Evolutionary conservation across 129 eudicot genomes (phyloP).

Genomic region (Dittrichia graveolens): DNA sequence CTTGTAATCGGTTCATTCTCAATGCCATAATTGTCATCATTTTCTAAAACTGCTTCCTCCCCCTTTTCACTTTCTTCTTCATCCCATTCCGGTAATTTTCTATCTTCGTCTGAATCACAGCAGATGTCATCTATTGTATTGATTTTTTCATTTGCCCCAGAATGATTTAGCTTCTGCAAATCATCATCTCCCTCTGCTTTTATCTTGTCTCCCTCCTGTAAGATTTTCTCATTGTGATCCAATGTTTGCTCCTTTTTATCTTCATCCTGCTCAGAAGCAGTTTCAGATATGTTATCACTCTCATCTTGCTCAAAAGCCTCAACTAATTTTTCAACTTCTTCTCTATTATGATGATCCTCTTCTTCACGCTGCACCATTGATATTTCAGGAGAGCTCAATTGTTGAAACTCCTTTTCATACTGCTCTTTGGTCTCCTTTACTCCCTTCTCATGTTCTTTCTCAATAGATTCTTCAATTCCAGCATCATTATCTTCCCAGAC

Average conservation of each 20-base stretch:
- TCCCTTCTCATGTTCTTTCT: constrained; percentile 32
- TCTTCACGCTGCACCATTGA: constrained; percentile 25
- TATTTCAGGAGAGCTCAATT: constrained; percentile 37
- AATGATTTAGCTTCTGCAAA: constrained; percentile 33
- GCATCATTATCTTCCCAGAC: constrained; percentile 39
- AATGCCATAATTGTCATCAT: constrained; percentile 30
- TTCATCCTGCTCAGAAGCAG: constrained; percentile 27
- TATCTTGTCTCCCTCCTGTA: constrained; percentile 22
- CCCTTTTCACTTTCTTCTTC: constrained; percentile 38
- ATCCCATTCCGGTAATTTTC: constrained; percentile 23
- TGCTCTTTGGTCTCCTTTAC: constrained; percentile 34
- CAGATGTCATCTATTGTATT: constrained; percentile 33
- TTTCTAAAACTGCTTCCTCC: constrained; percentile 25
- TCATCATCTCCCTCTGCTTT: constrained; percentile 14
- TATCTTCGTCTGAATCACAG: constrained; percentile 27
- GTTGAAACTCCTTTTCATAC: constrained; percentile 41
- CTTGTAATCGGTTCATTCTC: constrained; percentile 21
- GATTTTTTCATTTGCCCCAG: constrained; percentile 13
- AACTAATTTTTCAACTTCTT: constrained; percentile 25
- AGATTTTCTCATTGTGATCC: constrained; percentile 29
- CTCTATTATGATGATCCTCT: constrained; percentile 38
- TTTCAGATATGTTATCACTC: constrained; percentile 31
- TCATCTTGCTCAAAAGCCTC: constrained; percentile 37
- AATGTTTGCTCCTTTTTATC: constrained; percentile 23
- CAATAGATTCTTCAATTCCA: constrained; percentile 38